These are phyloP conservation scores for Reutealis trisperma DNA, from an alignment of 345 rosid genomes.

Conservation along the genomic window DNA sequence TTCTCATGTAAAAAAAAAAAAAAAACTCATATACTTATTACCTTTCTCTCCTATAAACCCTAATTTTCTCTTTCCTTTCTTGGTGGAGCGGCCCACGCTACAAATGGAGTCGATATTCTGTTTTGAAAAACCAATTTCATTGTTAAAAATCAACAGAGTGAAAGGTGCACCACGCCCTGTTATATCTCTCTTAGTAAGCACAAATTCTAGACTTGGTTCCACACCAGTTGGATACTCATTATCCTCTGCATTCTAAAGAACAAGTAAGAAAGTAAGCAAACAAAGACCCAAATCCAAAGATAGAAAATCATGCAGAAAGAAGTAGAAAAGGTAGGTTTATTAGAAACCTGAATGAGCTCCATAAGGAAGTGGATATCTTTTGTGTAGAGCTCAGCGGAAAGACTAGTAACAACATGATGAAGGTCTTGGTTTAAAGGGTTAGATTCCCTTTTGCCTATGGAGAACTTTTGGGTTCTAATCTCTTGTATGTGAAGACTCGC, in stretches of 20 bases:
- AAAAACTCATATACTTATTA: too few relatives aligned
- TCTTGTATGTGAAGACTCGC: not conserved
- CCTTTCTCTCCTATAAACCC: too few relatives aligned
- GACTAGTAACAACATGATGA: conserved; percentile 52
- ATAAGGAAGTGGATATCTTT: conserved; percentile 27
- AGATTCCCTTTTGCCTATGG: conserved; percentile 10
- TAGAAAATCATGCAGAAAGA: too few relatives aligned
- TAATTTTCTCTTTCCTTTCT: too few relatives aligned
- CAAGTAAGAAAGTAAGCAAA: too few relatives aligned
- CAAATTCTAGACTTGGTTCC: conserved; percentile 21
- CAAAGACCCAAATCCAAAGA: too few relatives aligned
- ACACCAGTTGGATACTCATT: conserved; percentile 14
- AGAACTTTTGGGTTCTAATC: not conserved
- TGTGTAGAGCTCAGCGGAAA: conserved; percentile 28
- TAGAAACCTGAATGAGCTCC: conserved; percentile 28
- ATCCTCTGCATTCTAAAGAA: too few relatives aligned
- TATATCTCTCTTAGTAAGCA: conserved; percentile 13
- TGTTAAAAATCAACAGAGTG: conserved; percentile 23
- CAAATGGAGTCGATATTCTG: conserved; percentile 25
- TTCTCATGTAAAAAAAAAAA: too few relatives aligned
- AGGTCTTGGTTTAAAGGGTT: conserved; percentile 52
- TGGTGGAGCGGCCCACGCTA: conserved; percentile 2
- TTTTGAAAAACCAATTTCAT: conserved; percentile 18
- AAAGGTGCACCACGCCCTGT: conserved; percentile 23
- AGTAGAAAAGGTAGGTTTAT: not conserved